Evolutionary conservation across 1,139 yeast genomes (phyloP).

Genomic region (Pichia sp.): DNA sequence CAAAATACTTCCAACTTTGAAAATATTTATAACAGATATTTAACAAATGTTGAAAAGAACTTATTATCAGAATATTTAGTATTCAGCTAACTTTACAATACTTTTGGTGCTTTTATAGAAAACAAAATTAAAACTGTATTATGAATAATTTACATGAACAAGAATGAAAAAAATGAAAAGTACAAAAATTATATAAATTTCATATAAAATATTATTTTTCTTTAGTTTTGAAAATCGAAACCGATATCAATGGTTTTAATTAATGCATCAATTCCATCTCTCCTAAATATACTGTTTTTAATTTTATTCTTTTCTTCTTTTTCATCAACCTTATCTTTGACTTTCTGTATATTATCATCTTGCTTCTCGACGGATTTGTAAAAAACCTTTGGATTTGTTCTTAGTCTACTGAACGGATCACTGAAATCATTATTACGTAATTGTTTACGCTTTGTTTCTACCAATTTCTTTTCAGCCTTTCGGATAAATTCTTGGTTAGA

Average conservation of each 20-base stretch:
- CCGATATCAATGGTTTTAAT: conserved; percentile 26
- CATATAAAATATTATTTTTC: neutral
- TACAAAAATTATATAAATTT: too few species aligned
- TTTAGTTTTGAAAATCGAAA: conserved; percentile 22
- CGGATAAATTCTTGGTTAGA: conserved; percentile 72
- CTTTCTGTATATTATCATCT: conserved; percentile 14
- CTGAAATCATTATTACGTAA: conserved; percentile 38
- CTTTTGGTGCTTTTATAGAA: neutral
- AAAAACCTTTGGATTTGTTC: conserved; percentile 80
- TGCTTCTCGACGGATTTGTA: conserved; percentile 35
- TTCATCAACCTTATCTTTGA: conserved; percentile 11
- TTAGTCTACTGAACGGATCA: conserved; percentile 87
- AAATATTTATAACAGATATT: conserved; percentile 40
- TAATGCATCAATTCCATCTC: conserved; percentile 27
- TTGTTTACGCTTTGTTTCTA: conserved; percentile 49
- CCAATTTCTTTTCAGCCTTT: conserved; percentile 66
- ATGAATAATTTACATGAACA: neutral
- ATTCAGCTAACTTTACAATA: too few species aligned
- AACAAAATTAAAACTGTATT: neutral
- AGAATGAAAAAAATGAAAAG: too few species aligned
- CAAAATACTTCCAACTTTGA: conserved; percentile 51
- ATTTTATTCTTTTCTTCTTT: conserved; percentile 14
- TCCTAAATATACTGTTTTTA: conserved; percentile 21
- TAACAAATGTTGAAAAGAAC: conserved; percentile 54
- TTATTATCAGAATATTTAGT: conserved; percentile 40